Evolutionary conservation across 768 basidiomycete species (phyloP).

Genomic region (Clavaria fumosa): DNA sequence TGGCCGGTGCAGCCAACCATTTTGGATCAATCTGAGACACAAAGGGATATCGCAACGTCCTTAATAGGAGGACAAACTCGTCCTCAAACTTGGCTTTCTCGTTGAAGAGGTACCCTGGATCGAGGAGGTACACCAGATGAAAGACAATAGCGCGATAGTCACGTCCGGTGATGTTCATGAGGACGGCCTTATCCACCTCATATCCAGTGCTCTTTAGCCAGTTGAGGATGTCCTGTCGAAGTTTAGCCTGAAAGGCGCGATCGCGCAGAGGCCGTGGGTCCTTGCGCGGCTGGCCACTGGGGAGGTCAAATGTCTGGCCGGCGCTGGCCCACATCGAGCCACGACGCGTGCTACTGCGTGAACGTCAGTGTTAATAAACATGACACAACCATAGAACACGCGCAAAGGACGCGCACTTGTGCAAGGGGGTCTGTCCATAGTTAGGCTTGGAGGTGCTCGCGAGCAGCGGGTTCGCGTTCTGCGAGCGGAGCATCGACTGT

Average conservation of each 20-base stretch:
- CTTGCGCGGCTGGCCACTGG: conserved; percentile 41
- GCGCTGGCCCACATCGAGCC: conserved; percentile 61
- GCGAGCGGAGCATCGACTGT: conserved; percentile 55
- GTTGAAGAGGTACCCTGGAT: conserved; percentile 48
- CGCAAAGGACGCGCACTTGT: conserved; percentile 28
- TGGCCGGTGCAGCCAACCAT: conserved; percentile 77
- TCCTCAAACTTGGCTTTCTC: conserved; percentile 51
- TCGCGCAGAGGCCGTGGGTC: conserved; percentile 74
- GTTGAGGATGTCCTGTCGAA: conserved; percentile 59
- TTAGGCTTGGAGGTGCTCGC: conserved; percentile 53
- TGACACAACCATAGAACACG: not conserved
- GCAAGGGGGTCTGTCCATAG: conserved; percentile 61
- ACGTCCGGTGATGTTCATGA: conserved; percentile 69
- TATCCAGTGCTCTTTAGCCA: conserved; percentile 56
- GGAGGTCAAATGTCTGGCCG: conserved; percentile 29
- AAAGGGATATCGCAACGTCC: conserved; percentile 70
- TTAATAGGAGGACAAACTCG: conserved; percentile 63
- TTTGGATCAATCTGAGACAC: conserved; percentile 66
- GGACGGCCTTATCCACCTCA: conserved; percentile 49
- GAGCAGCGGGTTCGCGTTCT: conserved; percentile 50
- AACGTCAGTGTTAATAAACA: not conserved
- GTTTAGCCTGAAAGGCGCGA: conserved; percentile 50
- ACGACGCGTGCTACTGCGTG: conserved; percentile 47
- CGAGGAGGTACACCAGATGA: conserved; percentile 54
- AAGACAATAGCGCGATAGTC: conserved; percentile 81